These are phyloP conservation scores for Kitagawia praeruptora DNA, from an alignment of 129 eudicot species.

Conservation along the genomic window DNA sequence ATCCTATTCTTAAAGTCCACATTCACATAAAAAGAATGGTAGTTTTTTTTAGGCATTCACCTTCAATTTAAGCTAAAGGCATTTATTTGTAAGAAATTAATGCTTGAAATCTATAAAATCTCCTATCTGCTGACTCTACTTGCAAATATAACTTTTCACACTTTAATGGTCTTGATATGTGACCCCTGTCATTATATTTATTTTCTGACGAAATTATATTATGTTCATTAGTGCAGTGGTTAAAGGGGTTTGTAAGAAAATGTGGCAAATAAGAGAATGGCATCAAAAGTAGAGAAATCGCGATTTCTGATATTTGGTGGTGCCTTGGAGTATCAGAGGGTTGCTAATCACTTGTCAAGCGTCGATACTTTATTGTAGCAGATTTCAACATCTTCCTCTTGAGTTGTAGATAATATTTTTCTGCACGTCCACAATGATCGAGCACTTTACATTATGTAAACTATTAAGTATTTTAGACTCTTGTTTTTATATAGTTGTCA, in stretches of 20 bases:
- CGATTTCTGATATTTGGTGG: slow-evolving; percentile 55
- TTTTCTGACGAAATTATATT: slow-evolving; percentile 11
- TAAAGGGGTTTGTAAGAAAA: slow-evolving; percentile 57
- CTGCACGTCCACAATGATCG: no score
- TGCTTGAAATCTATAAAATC: neutral
- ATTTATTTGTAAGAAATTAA: neutral
- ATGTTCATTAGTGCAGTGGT: slow-evolving; percentile 32
- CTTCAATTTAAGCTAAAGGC: neutral
- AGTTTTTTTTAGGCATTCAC: neutral
- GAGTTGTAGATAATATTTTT: neutral
- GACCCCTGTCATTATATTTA: neutral
- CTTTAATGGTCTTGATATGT: neutral
- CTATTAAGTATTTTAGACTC: no score
- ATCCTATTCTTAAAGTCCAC: neutral
- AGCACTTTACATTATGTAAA: no score
- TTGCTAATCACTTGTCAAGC: slow-evolving; percentile 52
- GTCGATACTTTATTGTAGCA: slow-evolving; percentile 53
- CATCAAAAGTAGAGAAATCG: slow-evolving; percentile 41
- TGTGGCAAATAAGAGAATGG: slow-evolving; percentile 59
- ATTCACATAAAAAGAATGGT: neutral
- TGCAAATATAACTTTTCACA: no score
- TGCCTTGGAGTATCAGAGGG: slow-evolving; percentile 59
- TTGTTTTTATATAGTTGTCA: no score
- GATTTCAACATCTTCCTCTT: slow-evolving; percentile 23
- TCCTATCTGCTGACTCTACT: neutral